A percentile compares a stretch with the other conserved stretches of the same genome.
Evolutionary conservation across 2,329 filamentous ascomycete genomes (phyloP).

Genomic region (Penicillium expansum): DNA sequence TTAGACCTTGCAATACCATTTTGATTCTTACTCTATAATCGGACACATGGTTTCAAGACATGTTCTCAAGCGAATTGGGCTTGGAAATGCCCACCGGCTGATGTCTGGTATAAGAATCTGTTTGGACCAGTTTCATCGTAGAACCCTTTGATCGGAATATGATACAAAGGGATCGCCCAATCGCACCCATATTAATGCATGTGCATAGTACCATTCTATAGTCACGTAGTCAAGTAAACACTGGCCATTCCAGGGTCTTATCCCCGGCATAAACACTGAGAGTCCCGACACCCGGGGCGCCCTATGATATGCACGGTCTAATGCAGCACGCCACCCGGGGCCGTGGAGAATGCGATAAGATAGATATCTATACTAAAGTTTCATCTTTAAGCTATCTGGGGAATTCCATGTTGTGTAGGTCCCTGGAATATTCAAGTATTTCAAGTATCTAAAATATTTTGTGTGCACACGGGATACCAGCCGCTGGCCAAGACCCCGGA

Average conservation of each 20-base stretch:
- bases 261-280: neutral
- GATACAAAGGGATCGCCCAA: neutral
- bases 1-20: constrained; percentile 40
- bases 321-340: constrained; percentile 11
- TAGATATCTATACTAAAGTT: neutral
- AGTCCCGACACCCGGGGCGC: neutral
- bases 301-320: constrained; percentile 15
- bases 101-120: neutral
- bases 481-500: constrained; percentile 7
- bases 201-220: neutral
- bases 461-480: neutral
- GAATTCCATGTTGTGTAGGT: neutral
- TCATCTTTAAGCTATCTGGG: neutral
- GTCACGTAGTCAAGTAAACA: neutral
- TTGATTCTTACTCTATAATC: constrained; percentile 17
- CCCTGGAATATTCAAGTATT: neutral
- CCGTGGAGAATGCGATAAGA: constrained; percentile 17
- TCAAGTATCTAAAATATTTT: neutral
- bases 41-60: neutral
- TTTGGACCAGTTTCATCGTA: neutral
- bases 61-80: neutral
- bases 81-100: neutral
- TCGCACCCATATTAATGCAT: neutral
- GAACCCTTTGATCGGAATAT: neutral
- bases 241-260: neutral